phyloP scores from a whole-genome alignment of 768 basidiomycete species.

The Filobasidium floriforme region DNA sequence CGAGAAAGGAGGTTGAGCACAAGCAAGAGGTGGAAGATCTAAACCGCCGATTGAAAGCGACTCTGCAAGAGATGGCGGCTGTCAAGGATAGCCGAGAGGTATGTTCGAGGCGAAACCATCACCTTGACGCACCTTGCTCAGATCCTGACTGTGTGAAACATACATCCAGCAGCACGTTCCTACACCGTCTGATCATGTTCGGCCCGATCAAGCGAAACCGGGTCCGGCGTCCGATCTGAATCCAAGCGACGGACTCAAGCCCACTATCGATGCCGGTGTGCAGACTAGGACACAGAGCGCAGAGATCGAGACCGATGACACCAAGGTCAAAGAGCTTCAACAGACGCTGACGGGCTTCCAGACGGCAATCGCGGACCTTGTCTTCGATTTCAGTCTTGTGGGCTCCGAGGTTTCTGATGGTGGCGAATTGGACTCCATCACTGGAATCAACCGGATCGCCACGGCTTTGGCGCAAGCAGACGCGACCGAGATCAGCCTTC shows the following conservation, averaged over 20 bases:
- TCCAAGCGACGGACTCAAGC: too few relatives aligned
- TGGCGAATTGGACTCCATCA: background rate
- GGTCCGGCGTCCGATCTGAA: too few relatives aligned
- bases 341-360: slow-evolving; percentile 12
- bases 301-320: slow-evolving; percentile 1
- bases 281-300: background rate
- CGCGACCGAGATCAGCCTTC: background rate
- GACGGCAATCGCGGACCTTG: background rate
- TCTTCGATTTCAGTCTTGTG: background rate
- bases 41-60: slow-evolving; percentile 54
- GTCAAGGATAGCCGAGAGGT: slow-evolving; percentile 45
- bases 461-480: background rate
- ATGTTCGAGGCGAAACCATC: too few relatives aligned
- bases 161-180: too few relatives aligned
- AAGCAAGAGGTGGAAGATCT: slow-evolving; percentile 69
- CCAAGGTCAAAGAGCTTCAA: slow-evolving; percentile 17
- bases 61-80: slow-evolving; percentile 71
- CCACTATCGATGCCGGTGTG: background rate
- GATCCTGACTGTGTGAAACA: too few relatives aligned
- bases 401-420: background rate
- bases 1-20: slow-evolving; percentile 88
- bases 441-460: background rate
- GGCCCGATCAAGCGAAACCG: too few relatives aligned
- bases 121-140: too few relatives aligned
- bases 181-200: too few relatives aligned